Evolutionary conservation across 2,329 filamentous ascomycete species (phyloP).

Genomic region (Phaeophleospora eucalypticola): DNA sequence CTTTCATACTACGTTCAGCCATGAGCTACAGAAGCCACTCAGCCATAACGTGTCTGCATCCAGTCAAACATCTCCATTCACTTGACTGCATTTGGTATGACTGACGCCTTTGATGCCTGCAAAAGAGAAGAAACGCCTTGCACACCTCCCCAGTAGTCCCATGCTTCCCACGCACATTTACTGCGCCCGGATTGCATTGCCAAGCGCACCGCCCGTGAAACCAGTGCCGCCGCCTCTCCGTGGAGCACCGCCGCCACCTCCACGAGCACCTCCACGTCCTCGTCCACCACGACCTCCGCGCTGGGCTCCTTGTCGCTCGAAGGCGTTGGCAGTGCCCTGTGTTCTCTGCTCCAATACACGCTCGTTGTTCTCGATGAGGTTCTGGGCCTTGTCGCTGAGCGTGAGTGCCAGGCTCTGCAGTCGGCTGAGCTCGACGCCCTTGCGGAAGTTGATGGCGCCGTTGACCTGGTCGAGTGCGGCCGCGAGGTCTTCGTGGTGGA

Average conservation of each 20-base stretch:
- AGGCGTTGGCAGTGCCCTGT: conserved; percentile 90
- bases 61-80: neutral
- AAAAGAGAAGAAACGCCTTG: neutral
- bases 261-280: conserved; percentile 58
- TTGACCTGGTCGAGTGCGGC: conserved; percentile 98
- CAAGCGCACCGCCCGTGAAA: conserved; percentile 77
- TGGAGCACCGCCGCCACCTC: conserved; percentile 53
- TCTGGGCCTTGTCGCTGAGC: conserved; percentile 91
- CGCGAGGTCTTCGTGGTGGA: conserved; percentile 95
- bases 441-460: conserved; percentile 95
- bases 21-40: neutral
- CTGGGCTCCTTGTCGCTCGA: conserved; percentile 83
- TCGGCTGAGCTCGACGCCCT: conserved; percentile 95
- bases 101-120: no score
- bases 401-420: conserved; percentile 93
- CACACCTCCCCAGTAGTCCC: neutral
- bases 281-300: conserved; percentile 65
- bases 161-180: conserved; percentile 18
- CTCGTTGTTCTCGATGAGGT: conserved; percentile 95
- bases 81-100: neutral
- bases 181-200: conserved; percentile 51
- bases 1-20: neutral
- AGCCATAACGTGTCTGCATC: neutral
- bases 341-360: conserved; percentile 95
- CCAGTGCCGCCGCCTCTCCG: conserved; percentile 73